These are phyloP conservation scores for Furcasterigmium sp. DNA, from an alignment of 2,329 filamentous ascomycete genomes.

Conservation along the genomic window DNA sequence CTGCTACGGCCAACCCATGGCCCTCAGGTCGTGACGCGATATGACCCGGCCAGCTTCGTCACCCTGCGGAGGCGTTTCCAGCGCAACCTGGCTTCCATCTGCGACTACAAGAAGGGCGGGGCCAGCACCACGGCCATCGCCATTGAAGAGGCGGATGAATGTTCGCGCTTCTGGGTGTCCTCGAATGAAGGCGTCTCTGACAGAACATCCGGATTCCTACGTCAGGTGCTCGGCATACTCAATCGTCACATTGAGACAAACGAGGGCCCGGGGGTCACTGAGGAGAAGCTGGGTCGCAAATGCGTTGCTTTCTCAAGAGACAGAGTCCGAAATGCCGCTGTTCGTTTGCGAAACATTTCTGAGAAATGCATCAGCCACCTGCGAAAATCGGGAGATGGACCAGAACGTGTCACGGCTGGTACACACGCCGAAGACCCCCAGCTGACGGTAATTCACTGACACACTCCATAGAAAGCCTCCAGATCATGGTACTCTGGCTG, in stretches of 20 bases:
- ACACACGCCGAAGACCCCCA: no score
- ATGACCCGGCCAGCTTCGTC: not conserved
- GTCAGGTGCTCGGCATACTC: no score
- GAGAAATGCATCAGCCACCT: constrained; percentile 11
- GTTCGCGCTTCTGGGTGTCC: constrained; percentile 36
- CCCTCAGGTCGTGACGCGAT: not conserved
- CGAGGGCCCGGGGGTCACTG: not conserved
- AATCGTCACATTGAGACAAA: not conserved
- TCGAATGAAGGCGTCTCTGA: constrained; percentile 24
- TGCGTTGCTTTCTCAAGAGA: constrained; percentile 12
- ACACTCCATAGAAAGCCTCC: no score
- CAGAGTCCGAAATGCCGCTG: constrained; percentile 17
- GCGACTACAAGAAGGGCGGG: constrained; percentile 40
- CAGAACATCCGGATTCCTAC: not conserved
- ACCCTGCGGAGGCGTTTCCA: constrained; percentile 21
- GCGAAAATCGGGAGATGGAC: no score
- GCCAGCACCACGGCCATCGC: constrained; percentile 36
- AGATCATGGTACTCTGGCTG: no score
- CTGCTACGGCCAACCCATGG: not conserved
- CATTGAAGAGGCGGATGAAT: constrained; percentile 24
- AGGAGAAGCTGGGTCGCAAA: not conserved
- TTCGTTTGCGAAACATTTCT: constrained; percentile 9
- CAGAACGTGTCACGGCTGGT: no score
- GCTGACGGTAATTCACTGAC: no score
- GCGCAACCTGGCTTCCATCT: constrained; percentile 35